Percentiles rank a stretch among this genome's conserved stretches.
Evolutionary conservation across 2,329 filamentous ascomycete genomes (phyloP).

Genomic region (Chrysoporthe puriensis): DNA sequence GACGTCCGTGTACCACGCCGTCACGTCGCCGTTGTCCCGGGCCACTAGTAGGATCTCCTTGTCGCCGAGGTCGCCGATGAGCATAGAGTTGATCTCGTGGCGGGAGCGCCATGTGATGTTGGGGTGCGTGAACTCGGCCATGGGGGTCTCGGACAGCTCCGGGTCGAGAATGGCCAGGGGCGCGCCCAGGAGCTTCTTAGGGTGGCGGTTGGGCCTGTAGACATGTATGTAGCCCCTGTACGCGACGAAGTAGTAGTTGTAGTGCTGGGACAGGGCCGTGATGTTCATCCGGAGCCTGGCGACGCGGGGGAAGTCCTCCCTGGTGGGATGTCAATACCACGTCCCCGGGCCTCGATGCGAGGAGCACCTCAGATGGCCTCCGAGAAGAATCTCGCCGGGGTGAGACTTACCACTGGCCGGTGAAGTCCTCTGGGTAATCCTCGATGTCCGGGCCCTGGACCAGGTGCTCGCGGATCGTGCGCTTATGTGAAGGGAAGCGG

Average conservation of each 20-base stretch:
- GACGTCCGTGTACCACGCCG: slow-evolving; percentile 67
- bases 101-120: slow-evolving; percentile 43
- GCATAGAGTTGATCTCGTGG: slow-evolving; percentile 71
- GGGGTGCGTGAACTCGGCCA: slow-evolving; percentile 14
- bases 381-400: not conserved
- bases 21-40: slow-evolving; percentile 77
- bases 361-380: not conserved
- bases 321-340: not conserved
- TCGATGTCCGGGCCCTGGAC: slow-evolving; percentile 12
- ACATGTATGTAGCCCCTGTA: slow-evolving; percentile 62
- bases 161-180: slow-evolving; percentile 54
- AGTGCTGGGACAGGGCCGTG: slow-evolving; percentile 59
- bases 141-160: slow-evolving; percentile 14
- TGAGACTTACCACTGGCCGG: slow-evolving; percentile 20
- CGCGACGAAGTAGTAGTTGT: slow-evolving; percentile 66
- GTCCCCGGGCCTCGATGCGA: not conserved
- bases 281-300: slow-evolving; percentile 53
- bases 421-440: slow-evolving; percentile 18
- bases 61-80: slow-evolving; percentile 69
- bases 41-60: slow-evolving; percentile 70
- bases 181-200: slow-evolving; percentile 50
- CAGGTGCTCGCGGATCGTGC: slow-evolving; percentile 10
- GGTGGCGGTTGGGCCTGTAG: slow-evolving; percentile 53
- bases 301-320: slow-evolving; percentile 34
- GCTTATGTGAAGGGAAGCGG: slow-evolving; percentile 7